These are phyloP conservation scores for Coemansia sp. DNA, from an alignment of 192 early-diverging fungal species.

Conservation along the genomic window DNA sequence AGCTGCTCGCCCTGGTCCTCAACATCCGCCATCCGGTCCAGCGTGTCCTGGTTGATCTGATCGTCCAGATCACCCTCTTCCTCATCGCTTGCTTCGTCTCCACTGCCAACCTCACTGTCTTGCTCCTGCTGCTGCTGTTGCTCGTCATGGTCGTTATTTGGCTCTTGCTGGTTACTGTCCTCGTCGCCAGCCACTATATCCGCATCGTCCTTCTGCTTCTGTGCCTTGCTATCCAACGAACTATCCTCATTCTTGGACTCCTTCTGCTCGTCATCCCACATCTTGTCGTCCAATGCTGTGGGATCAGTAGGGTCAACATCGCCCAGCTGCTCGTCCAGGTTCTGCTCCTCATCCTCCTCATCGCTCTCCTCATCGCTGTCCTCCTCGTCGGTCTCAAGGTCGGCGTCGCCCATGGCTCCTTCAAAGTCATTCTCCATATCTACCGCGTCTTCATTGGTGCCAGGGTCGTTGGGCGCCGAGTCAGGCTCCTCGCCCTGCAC, in stretches of 20 bases:
- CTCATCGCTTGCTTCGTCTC: constrained; percentile 38
- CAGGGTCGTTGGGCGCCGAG: constrained; percentile 57
- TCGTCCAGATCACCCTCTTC: constrained; percentile 57
- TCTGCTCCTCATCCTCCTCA: constrained; percentile 68
- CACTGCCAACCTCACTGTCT: constrained; percentile 35
- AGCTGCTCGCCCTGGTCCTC: constrained; percentile 58
- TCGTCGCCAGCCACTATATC: constrained; percentile 55
- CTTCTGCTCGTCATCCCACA: constrained; percentile 85
- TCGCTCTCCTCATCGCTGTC: constrained; percentile 70
- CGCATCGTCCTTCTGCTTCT: constrained; percentile 36
- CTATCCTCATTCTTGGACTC: constrained; percentile 50
- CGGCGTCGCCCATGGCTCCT: constrained; percentile 84
- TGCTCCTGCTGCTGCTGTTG: constrained; percentile 23
- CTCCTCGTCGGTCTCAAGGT: constrained; percentile 71
- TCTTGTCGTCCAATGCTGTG: constrained; percentile 91
- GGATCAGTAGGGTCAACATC: constrained; percentile 84
- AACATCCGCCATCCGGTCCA: constrained; percentile 53
- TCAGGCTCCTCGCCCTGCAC: constrained; percentile 65
- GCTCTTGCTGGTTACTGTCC: constrained; percentile 21
- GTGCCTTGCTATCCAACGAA: constrained; percentile 53
- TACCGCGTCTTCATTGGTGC: constrained; percentile 82
- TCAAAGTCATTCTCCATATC: constrained; percentile 98
- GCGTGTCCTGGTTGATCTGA: constrained; percentile 50
- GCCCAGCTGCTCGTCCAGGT: constrained; percentile 87
- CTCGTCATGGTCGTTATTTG: constrained; percentile 41